A percentile compares a stretch with the other conserved stretches of the same genome.
phyloP scores from a whole-genome alignment of 2,329 filamentous ascomycete species.

The Pestalotiopsis sp. region DNA sequence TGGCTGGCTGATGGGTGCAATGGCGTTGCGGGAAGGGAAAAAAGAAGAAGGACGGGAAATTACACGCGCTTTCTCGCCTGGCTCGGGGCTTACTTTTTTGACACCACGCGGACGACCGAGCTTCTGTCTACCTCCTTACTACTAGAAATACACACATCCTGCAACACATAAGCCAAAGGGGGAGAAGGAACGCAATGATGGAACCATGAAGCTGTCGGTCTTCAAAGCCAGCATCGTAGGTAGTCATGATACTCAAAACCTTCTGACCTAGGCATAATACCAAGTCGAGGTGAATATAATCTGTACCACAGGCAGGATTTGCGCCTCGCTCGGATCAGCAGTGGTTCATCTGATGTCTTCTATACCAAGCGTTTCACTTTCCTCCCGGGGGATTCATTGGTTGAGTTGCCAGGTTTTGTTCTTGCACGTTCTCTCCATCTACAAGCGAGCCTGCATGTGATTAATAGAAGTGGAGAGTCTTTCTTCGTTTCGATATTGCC shows the following conservation, averaged over 20 bases:
- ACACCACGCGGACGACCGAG: neutral
- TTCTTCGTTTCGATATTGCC: neutral
- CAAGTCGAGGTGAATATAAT: neutral
- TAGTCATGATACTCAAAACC: too few relatives aligned
- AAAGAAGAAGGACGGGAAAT: neutral
- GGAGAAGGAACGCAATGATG: too few relatives aligned
- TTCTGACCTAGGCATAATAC: neutral
- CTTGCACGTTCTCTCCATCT: neutral
- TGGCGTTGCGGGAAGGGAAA: neutral
- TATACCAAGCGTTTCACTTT: constrained; percentile 2
- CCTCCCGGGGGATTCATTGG: neutral
- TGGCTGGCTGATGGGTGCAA: neutral
- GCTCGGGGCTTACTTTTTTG: neutral
- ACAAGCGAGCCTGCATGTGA: neutral
- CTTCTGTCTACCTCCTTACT: neutral
- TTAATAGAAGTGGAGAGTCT: neutral
- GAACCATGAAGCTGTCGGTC: too few relatives aligned
- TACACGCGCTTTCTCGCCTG: neutral
- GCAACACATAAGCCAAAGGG: neutral
- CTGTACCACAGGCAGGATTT: neutral
- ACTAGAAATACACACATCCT: too few relatives aligned
- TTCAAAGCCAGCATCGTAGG: too few relatives aligned
- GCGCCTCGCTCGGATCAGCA: neutral
- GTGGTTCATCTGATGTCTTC: neutral
- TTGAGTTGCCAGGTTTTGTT: neutral